Evolutionary conservation across 306 rosid species (phyloP), one percentile per base, ranked within the genome.

Genomic region (Dalbergia cochinchinensis): DNA sequence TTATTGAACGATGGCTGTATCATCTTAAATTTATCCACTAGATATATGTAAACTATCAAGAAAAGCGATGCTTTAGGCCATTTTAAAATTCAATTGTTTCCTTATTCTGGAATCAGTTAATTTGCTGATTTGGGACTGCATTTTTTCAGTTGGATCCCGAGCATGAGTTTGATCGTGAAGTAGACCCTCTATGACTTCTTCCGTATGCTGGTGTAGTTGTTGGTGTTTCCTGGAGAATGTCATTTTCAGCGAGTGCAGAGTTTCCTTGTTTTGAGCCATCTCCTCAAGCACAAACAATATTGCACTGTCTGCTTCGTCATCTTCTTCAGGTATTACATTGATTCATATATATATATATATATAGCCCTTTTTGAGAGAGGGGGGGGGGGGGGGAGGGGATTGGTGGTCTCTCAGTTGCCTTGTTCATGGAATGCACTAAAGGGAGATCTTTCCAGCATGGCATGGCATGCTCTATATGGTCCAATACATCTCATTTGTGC

Each of bases 231-330:
- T 98, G 92, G 85, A 90, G 99, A 80, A 84, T 95, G 91, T 95
- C 99, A 80, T 95, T 95, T 89, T 87, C 99, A 47, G 94, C 95
- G 41, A 81, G 97, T 89, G 90, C 97, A 81, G 99, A 95, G 76
- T 95, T 95, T 85, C 98, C 99, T 41, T 92, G 99, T 90, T 95
- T 95, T 84, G 99, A 92, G 88, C 98, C 99, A 78, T 86, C 98
- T 78, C 99, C 99, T 80, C 99, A 95, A 85, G 99, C 97, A 75
- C 99, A 95, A 83, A 95, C 99, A 81, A 95, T 95, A 83, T 81
- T 95, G 78, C 99, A 95, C 86, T 95, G 99, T 82, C 90, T 92
- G 19, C 92, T 92, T 33, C 90, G 99, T 51, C 98, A 95, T 85
- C 96, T 95, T 88, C 92, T 95, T 88, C 99, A 95, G 99, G 99